Percentiles rank a stretch among this genome's conserved stretches.
Evolutionary conservation across 2,329 filamentous ascomycete genomes (phyloP).

Genomic region (Anthostomella pinea): DNA sequence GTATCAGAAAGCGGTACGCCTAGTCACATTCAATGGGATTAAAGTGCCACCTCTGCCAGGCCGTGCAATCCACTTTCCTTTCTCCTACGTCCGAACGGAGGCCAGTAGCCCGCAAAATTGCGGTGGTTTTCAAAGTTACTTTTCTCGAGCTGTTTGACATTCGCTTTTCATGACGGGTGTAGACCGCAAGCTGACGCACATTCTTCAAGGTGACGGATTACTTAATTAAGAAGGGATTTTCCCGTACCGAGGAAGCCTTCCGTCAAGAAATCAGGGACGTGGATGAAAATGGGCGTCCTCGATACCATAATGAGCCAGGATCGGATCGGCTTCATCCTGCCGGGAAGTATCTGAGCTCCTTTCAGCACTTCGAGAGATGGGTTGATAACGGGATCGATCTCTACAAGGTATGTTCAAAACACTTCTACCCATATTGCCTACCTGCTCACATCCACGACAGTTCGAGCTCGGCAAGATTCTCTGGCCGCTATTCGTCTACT

Average conservation of each 20-base stretch:
- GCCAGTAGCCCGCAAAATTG: too few relatives aligned
- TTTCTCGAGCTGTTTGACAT: too few relatives aligned
- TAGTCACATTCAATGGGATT: too few relatives aligned
- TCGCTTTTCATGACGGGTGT: too few relatives aligned
- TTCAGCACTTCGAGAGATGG: slow-evolving; percentile 72
- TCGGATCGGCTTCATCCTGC: slow-evolving; percentile 39
- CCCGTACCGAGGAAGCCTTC: slow-evolving; percentile 86
- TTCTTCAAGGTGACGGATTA: slow-evolving; percentile 78
- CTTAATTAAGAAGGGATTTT: slow-evolving; percentile 91
- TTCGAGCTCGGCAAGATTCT: slow-evolving; percentile 84
- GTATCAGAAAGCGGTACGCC: too few relatives aligned
- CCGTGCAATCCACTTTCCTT: too few relatives aligned
- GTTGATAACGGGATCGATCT: slow-evolving; percentile 89
- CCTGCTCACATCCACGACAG: slow-evolving; percentile 38
- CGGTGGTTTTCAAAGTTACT: too few relatives aligned
- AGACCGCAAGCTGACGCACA: not conserved
- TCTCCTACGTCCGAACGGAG: too few relatives aligned
- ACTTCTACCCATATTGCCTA: not conserved
- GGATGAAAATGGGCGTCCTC: slow-evolving; percentile 75
- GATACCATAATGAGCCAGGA: slow-evolving; percentile 62
- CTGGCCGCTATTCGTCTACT: slow-evolving; percentile 95
- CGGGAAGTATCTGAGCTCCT: slow-evolving; percentile 75
- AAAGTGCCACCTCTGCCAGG: too few relatives aligned
- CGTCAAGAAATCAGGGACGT: slow-evolving; percentile 84
- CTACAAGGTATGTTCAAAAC: slow-evolving; percentile 66